A percentile compares a stretch with the other conserved stretches of the same genome.
Conservation (phyloP, 495 filamentous ascomycete species). For the Penicillium longicatenatum region DNA sequence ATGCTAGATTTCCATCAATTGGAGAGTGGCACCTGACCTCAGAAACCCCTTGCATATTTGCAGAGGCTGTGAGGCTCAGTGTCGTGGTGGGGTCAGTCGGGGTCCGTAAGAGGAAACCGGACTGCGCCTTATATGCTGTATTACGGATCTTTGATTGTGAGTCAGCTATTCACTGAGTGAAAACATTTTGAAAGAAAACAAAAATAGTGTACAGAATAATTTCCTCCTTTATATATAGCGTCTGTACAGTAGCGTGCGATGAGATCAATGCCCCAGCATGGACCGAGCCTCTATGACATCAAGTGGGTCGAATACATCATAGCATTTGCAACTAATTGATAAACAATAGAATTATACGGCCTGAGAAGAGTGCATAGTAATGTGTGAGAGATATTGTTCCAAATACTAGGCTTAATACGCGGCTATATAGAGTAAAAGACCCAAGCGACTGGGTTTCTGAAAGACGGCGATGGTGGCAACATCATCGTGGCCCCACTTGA, state of each 20-base stretch:
- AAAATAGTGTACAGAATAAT: too few relatives aligned
- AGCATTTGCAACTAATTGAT: background rate
- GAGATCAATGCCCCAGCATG: background rate
- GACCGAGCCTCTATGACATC: constrained; percentile 18
- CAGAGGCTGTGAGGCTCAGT: constrained; percentile 6
- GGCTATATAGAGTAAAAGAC: background rate
- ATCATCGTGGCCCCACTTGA: background rate
- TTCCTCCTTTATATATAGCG: too few relatives aligned
- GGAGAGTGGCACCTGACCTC: background rate
- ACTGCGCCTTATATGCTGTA: background rate
- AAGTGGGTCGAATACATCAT: constrained; percentile 24
- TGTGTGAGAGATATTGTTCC: too few relatives aligned
- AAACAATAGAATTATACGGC: background rate
- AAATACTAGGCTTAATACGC: background rate
- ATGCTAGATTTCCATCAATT: too few relatives aligned
- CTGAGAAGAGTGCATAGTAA: background rate
- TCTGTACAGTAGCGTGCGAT: background rate
- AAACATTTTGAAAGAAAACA: too few relatives aligned
- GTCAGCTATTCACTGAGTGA: too few relatives aligned
- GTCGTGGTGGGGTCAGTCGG: constrained; percentile 22
- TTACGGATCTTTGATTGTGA: background rate
- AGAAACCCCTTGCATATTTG: background rate
- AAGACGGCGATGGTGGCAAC: background rate
- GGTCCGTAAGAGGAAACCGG: constrained; percentile 7
- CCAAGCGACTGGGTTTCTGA: background rate